A percentile compares a stretch with the other conserved stretches of the same genome.
phyloP scores from a whole-genome alignment of 306 rosid genomes.

The Cicer cuneatum region DNA sequence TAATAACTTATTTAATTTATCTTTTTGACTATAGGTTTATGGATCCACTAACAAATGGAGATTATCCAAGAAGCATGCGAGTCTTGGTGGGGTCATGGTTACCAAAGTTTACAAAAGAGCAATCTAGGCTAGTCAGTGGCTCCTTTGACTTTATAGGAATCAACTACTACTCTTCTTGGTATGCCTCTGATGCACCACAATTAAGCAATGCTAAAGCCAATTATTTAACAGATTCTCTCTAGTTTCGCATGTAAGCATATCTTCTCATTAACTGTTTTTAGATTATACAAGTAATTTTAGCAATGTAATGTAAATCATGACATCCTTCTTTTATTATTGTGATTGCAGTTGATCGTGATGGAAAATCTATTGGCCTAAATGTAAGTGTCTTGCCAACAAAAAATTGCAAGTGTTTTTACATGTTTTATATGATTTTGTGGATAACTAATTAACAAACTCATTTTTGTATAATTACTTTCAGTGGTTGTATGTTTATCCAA shows the following conservation, averaged over 20 bases:
- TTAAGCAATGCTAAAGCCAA: neutral
- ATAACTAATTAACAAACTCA: neutral
- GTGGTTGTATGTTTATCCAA: slow-evolving; percentile 6
- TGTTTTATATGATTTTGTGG: neutral
- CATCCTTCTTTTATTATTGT: neutral
- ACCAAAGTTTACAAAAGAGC: neutral
- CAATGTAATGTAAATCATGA: neutral
- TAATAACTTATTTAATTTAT: neutral
- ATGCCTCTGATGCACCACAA: slow-evolving; percentile 8
- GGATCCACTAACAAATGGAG: slow-evolving; percentile 1
- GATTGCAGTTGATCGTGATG: neutral
- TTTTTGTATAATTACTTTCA: neutral
- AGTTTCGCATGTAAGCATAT: neutral
- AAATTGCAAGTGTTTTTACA: no score
- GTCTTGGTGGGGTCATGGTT: neutral
- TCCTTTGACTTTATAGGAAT: slow-evolving; percentile 5
- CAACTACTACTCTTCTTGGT: neutral
- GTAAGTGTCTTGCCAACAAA: neutral
- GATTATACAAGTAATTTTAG: no score
- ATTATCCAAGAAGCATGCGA: slow-evolving; percentile 10
- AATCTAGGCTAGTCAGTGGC: neutral
- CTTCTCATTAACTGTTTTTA: no score
- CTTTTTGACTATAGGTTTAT: neutral
- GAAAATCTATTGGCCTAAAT: neutral
- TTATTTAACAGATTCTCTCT: neutral